Base-by-base conservation (phyloP, 1,284 basidiomycete species). In the Megacollybia platyphylla region DNA sequence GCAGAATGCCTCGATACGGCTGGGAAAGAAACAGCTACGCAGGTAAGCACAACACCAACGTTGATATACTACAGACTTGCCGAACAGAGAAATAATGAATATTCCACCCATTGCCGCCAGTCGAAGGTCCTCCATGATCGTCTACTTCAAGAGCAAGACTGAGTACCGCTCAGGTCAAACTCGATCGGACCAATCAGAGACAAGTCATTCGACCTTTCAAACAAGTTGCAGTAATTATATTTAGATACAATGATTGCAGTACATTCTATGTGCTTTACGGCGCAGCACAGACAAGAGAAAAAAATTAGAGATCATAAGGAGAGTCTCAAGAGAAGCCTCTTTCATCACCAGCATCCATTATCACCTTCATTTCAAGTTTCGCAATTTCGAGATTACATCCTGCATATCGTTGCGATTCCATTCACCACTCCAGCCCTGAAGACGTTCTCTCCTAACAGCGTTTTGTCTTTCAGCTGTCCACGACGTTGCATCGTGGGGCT, bases 1-100 rank as follows among this genome's bases (percentile, higher is more conserved):
- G 64, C 61, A 5, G 70, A 54, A 4, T 65, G 66, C 44, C 72
- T 73, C 0, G 83, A 81, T 15, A 83, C 44, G 0, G 72, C 60
- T 0, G 84, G 83, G 48, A 87, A 81, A 0, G 78, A 78, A 0
- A 75, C 75, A 6, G 84, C 83, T 83, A 46, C 30, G 29, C 31
- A 36, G 28, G 9, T 26, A 11, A 18, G 28, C 26, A 20, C 15
- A 38, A 35, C 28, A 4, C 37, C 32, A 11, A 2, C 41, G 35
- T 32, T 4, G 7, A 31, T 4, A 18, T 11, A 28, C 28, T 18
- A 32, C 28, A 34, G 40, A 41, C 49, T 42, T 40, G 60, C 55
- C 56, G 28, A 48, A 36, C 18, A 42, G 49, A 27, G 43, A 44
- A 17, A 46, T 40, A 20, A 34, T 36, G 38, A 47, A 45, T 27